Conservation (phyloP, 2,329 filamentous ascomycete genomes). For the Penicillium griseofulvum region DNA sequence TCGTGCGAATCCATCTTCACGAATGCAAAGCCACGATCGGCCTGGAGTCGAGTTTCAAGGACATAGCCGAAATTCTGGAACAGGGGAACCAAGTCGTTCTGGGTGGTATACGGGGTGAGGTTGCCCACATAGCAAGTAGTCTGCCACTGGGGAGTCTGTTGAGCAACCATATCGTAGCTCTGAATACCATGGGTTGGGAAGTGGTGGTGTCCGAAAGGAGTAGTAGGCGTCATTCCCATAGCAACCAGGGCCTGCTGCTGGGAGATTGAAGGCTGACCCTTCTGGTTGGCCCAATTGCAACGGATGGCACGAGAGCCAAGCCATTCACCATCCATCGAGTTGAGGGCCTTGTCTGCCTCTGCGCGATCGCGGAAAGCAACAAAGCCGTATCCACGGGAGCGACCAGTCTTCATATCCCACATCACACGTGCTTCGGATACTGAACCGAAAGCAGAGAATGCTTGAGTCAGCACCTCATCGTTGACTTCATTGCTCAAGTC, state of each 20-base stretch:
- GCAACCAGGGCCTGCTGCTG: conserved; percentile 96
- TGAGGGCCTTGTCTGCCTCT: conserved; percentile 93
- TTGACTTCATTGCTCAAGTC: conserved; percentile 98
- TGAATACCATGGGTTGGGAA: conserved; percentile 96
- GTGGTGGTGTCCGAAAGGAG: conserved; percentile 93
- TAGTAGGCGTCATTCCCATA: conserved; percentile 97
- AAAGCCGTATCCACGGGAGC: conserved; percentile 95
- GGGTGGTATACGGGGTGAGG: conserved; percentile 93
- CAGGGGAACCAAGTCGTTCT: conserved; percentile 92
- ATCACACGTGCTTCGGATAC: conserved; percentile 98
- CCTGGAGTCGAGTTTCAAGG: conserved; percentile 95
- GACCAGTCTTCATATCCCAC: conserved; percentile 99
- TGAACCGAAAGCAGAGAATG: conserved; percentile 91
- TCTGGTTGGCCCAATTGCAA: conserved; percentile 99
- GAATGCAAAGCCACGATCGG: conserved; percentile 95
- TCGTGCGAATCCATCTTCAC: conserved; percentile 99
- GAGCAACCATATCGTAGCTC: conserved; percentile 95
- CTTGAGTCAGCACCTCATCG: conserved; percentile 87
- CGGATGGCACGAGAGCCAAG: conserved; percentile 95
- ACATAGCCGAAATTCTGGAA: conserved; percentile 99
- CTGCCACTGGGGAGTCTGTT: conserved; percentile 95
- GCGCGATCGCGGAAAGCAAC: conserved; percentile 92
- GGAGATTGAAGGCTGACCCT: conserved; percentile 97
- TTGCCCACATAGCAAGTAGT: conserved; percentile 98
- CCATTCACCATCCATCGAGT: conserved; percentile 99